Percentiles rank a stretch among this genome's conserved stretches.
Conservation (phyloP, 1,284 basidiomycete species). For the Hemileia vastatrix region DNA sequence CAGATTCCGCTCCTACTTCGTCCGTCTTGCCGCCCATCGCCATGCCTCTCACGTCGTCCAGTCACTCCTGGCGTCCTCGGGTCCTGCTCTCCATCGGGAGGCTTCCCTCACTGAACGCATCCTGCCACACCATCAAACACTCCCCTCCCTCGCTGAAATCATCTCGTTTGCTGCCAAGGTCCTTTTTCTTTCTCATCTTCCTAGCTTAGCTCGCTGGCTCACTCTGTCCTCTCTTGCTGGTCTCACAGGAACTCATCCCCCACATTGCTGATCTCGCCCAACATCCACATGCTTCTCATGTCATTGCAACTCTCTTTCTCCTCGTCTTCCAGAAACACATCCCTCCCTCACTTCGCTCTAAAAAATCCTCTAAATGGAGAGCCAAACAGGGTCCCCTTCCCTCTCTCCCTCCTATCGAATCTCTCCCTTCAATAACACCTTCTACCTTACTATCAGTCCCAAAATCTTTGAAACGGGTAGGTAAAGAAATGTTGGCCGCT, state of each 20-base stretch:
- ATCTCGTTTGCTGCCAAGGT: slow-evolving; percentile 27
- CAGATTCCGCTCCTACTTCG: slow-evolving; percentile 60
- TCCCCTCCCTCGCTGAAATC: slow-evolving; percentile 1
- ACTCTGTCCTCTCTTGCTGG: neutral
- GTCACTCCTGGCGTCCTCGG: slow-evolving; percentile 64
- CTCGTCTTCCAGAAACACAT: slow-evolving; percentile 53
- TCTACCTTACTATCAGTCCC: slow-evolving; percentile 47
- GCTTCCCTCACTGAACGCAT: slow-evolving; percentile 36
- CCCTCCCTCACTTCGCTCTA: slow-evolving; percentile 58
- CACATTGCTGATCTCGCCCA: slow-evolving; percentile 58
- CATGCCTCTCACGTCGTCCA: slow-evolving; percentile 89
- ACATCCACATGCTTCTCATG: slow-evolving; percentile 78
- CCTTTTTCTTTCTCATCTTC: slow-evolving; percentile 7
- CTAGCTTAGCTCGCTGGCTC: neutral
- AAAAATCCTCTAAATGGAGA: slow-evolving; percentile 66
- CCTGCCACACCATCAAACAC: slow-evolving; percentile 8
- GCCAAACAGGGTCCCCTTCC: slow-evolving; percentile 62
- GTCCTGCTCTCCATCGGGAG: slow-evolving; percentile 70
- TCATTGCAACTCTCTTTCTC: slow-evolving; percentile 64
- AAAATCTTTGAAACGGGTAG: slow-evolving; percentile 51
- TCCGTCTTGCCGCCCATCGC: slow-evolving; percentile 61
- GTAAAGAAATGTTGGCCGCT: slow-evolving; percentile 52
- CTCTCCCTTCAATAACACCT: slow-evolving; percentile 10
- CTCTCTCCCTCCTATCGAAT: slow-evolving; percentile 52
- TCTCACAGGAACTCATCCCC: slow-evolving; percentile 59